Base-by-base conservation (phyloP, 2,329 filamentous ascomycete species). In the Penicillium sp. region DNA sequence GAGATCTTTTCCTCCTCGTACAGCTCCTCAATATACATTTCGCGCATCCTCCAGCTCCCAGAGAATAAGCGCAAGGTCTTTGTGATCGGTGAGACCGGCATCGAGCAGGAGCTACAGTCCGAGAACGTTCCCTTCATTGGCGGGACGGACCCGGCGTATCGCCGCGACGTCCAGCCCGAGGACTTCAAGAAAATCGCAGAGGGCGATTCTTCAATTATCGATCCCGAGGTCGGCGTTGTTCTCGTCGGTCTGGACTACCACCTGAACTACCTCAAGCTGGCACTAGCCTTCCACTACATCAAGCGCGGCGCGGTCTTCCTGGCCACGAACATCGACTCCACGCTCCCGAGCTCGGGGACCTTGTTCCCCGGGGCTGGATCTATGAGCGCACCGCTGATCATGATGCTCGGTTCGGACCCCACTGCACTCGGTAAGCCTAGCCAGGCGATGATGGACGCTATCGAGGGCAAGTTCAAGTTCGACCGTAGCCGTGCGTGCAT, bases 391-490 rank as follows among this genome's bases (percentile, higher is more conserved):
- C 90, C 91, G 2, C 74, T 99, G 53, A 79, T 87, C 48, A 87
- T 88, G 69, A 90, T 90, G 79, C 78, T 82, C 4, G 75, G 80
- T 3, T 74, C 83, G 68, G 79, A 88, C 63, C 92, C 94, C 0
- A 74, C 90, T 28, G 85, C 89, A 3, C 76, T 97, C 36, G 94
- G 94, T 0, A 99, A 99, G 76, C 94, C 94, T 3, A 96, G 90
- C 69, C 91, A 96, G 76, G 92, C 92, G 4, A 99, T 99, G 94
- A 96, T 99, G 92, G 92, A 97, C 71, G 91, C 94, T 3, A 88
- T 99, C 51, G 92, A 97, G 77, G 92, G 92, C 52, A 96, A 95
- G 73, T 96, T 97, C 72, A 81, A 88, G 61, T 87, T 99, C 48
- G 86, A 97, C 70, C 83, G 92, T 33, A 83, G 80, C 54, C 85